These are phyloP conservation scores for Sphagnum contortum DNA, from an alignment of 225 moss, liverwort and hornwort species.

Conservation along the genomic window DNA sequence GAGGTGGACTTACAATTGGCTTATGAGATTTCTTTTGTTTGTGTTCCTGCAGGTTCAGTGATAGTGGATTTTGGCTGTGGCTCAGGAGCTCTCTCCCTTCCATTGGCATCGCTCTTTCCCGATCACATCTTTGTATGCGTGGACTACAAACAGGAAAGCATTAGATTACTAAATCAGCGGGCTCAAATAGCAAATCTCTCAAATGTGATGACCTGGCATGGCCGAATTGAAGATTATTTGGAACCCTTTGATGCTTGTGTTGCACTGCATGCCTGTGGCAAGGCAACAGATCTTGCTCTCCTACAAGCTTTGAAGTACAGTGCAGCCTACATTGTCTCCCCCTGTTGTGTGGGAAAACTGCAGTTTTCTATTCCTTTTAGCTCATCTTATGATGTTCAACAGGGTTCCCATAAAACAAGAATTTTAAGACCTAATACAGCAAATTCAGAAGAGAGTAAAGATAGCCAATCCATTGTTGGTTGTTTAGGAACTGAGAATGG, in stretches of 20 bases:
- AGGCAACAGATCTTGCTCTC: conserved; percentile 80
- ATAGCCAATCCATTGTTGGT: no score
- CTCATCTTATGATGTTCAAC: conserved; percentile 8
- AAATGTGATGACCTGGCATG: conserved; percentile 55
- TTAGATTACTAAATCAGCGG: conserved; percentile 39
- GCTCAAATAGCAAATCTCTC: conserved; percentile 38
- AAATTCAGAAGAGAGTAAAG: no score
- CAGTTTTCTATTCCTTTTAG: conserved; percentile 40
- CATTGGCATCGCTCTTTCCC: conserved; percentile 60
- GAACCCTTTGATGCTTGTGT: conserved; percentile 75
- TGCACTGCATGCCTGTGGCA: conserved; percentile 91
- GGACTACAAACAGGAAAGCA: conserved; percentile 62
- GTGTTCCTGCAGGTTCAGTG: conserved; percentile 38
- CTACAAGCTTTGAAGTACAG: conserved; percentile 65
- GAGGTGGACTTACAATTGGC: no score
- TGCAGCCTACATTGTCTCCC: conserved; percentile 81
- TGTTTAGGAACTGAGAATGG: no score
- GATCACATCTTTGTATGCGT: conserved; percentile 60
- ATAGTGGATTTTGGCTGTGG: conserved; percentile 91
- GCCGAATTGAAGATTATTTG: conserved; percentile 65
- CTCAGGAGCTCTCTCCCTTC: conserved; percentile 92
- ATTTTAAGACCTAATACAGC: no score
- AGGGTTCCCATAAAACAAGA: no score
- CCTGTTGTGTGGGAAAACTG: conserved; percentile 91
- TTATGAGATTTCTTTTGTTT: no score